Base-by-base conservation (phyloP, 2,329 filamentous ascomycete species). In the Claviceps africana region DNA sequence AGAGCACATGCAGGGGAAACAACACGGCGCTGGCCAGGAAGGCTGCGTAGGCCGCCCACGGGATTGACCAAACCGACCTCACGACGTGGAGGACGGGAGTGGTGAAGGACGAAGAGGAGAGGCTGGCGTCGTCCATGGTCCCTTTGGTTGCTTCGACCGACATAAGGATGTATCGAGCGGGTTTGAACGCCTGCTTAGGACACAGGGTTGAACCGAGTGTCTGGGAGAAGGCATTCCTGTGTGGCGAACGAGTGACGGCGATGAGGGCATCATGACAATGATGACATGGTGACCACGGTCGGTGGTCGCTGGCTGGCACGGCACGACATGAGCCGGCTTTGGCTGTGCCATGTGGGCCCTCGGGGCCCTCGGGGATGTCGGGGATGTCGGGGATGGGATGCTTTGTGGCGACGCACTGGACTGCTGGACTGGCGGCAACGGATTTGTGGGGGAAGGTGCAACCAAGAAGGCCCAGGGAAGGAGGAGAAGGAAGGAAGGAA, bases 41-140 rank as follows among this genome's bases (percentile, higher is more conserved):
- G 33, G 56, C 57, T 47, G 63, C 48, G 58, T 58, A 52, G 15
- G 57, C 55, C 30, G 60, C 52, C 60, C 65, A 67, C 48, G 55
- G 59, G 53, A 69, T 57, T 48, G 56, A 58, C 53, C 57, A 50
- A 53, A 62, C n/a, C 51, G 60, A 58, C 51, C 56, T 54, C 46
- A 64, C 56, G 56, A 63, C 37, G 53, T 60, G 53, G 35, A 50
- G 53, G 52, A 67, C 25, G 42, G 61, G 54, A 52, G 62, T 58
- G 51, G 64, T 52, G 46, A 60, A 55, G 50, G 17, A 15, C 15
- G 57, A 51, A 43, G 61, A 52, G 13, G 61, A 43, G 17, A 59
- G 52, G 28, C 30, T 44, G 48, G 49, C 19, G 50, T 55, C 46
- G 56, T 55, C 30, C 57, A 56, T 39, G 55, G 51, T 31, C 46